Evolutionary conservation across 179 eudicot genomes (phyloP), one percentile per base, ranked within the genome.

Genomic region (Actinidia polygama): DNA sequence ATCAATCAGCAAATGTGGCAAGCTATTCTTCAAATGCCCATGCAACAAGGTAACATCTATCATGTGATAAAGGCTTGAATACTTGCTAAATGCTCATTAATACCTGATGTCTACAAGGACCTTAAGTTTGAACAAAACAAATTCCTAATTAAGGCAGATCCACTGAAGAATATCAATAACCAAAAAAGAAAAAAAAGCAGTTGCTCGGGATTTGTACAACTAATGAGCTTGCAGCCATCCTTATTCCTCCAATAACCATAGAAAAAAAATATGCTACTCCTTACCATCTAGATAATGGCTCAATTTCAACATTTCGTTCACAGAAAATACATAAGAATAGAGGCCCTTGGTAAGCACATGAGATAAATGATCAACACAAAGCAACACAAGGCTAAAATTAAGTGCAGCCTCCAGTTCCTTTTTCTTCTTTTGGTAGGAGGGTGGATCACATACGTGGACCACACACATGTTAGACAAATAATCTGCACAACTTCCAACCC

Each of bases 111-210:
- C 55, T 8, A 70, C 10, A 69, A 53, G 75, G 73, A 47, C 66
- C 75, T 21, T 12, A 53, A 63, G 24, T 82, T 75, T 76, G 26
- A 81, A 72, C 10, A 44, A 49, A 49, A n/a, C 30, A 21, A 72
- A 18, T 21, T 46, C 10, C 50, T 49, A 26, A 0, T 10, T 72
- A 15, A 19, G 21, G 18, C 36, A 72, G 8, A 46, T 49, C 57
- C n/a, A 12, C 76, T 47, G 18, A 47, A 47, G 6, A 47, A 1
- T 23, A 49, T 47, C 72, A 23, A 23, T 51, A 63, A 15, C 59
- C 59, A 74, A 47, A 49, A 23, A n/a, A n/a, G 26, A 15, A 49
- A 14, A 62, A 78, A 61, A 61, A 61, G 12, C 18, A 78, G 72
- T 46, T 47, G 58, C 49, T 51, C 59, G 15, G 4, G 24, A 64